Evolutionary conservation across 352 stramenopile genomes (phyloP), one percentile per base, ranked within the genome.

Genomic region (Peronospora destructor): DNA sequence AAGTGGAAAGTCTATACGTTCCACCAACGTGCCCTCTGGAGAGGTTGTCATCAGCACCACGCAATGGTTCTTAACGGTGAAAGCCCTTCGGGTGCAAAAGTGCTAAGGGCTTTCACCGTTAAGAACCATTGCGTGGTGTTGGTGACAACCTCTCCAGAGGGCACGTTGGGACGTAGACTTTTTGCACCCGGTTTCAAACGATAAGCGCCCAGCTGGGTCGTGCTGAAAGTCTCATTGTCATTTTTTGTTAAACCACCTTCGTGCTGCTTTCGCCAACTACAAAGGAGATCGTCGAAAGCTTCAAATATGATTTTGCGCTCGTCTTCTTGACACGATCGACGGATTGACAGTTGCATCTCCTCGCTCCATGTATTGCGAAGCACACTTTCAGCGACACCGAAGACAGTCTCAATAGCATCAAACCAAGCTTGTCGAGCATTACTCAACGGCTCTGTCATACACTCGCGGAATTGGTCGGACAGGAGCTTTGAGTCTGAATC

Each of bases 31-130:
- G 0, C 49, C 36, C 0, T 35, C 25, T 7, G 10, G 12, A 37
- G 45, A 62, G 21, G 39, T 68, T 4, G 63, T 68, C 23, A 71
- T 59, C 43, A 68, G 43, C 6, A 71, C 19, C 7, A 65, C 10
- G n/a, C 58, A 62, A 42, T 45, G 37, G 28, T 47, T 65, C 25
- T 66, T 71, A 11, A 71, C 45, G 1, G 50, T 61, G 14, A 56
- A 68, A 8, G 25, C 39, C 11, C 52, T 57, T n/a, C n/a, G n/a
- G n/a, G n/a, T n/a, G n/a, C n/a, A n/a, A n/a, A n/a, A n/a, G n/a
- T n/a, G n/a, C n/a, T n/a, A n/a, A 57, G 52, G 11, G 39, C 25
- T 8, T 68, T 56, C 14, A 61, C 50, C 1, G 45, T 71, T 11
- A 71, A 66, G 25, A 65, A 47, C 28, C 37, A 45, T 42, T 62